Evolutionary conservation across 768 basidiomycete species (phyloP), one percentile per base, ranked within the genome.

Genomic region (Suillus alpinus): DNA sequence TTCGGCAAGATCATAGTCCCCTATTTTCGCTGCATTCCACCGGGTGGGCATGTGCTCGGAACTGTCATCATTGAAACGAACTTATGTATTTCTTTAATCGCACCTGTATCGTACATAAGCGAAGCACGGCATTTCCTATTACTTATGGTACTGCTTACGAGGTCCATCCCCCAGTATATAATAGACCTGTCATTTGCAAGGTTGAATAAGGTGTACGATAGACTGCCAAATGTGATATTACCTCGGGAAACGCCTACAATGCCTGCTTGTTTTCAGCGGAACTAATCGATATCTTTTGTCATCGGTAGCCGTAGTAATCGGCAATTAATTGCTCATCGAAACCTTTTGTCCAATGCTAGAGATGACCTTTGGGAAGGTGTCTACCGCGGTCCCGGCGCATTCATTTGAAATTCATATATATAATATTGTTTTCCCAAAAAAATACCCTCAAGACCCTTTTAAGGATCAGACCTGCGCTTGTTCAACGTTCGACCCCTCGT

Each of bases 121-220:
- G 36, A 55, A 37, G 36, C 23, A 37, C 12, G 16, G 8, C 16
- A 37, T 37, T 39, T 39, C 16, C 52, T 23, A 55, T 26, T 37
- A 39, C 36, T 39, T 37, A 55, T 37, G 52, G 20, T 55, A 55
- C 52, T 39, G 36, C 52, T 55, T 55, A 20, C 36, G 52, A 36
- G 20, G 20, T 16, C 26, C 20, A 16, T 49, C 50, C 32, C 10
- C 36, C 26, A 31, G 49, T 50, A 50, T 36, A 36, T 53, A 53
- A 53, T 55, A 55, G 16, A 39, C 23, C 20, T 55, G 1, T n/a
- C 50, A 18, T 51, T n/a, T 44, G 44, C 47, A 49, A 49, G 8
- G 26, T 49, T 9, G 44, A 23, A 46, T 1, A 46, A 13, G 2
- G 47, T 29, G 46, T 47, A 47, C 26, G 4, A 16, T n/a, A 12